These are phyloP conservation scores for Raphanus hybrid DNA, from an alignment of 441 rosid genomes.

Conservation along the genomic window DNA sequence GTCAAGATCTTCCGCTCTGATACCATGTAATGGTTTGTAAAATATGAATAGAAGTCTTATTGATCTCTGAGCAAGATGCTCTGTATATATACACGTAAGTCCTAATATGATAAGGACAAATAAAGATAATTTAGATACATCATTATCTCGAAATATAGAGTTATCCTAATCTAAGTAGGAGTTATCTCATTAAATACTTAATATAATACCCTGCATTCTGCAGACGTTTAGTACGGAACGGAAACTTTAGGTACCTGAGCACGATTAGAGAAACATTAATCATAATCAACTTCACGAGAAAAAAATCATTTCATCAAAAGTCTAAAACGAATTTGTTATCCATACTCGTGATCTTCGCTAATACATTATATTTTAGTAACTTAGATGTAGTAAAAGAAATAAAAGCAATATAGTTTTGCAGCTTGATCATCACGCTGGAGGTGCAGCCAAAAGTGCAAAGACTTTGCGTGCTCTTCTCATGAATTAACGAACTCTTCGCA, in stretches of 20 bases:
- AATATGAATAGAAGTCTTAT: no score
- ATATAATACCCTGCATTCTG: neutral
- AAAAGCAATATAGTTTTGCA: constrained; percentile 10
- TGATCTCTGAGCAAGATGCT: no score
- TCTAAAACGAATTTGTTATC: constrained; percentile 2
- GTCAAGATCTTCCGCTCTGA: no score
- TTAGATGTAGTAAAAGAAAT: neutral
- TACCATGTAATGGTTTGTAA: no score
- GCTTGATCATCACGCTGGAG: constrained; percentile 30
- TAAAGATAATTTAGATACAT: no score
- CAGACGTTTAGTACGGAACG: neutral
- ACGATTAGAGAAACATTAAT: constrained; percentile 3
- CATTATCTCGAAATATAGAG: no score
- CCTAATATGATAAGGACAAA: no score
- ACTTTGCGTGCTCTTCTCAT: constrained; percentile 40
- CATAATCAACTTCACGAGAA: neutral
- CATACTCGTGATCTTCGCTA: neutral
- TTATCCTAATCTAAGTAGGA: no score
- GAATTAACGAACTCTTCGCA: constrained; percentile 36
- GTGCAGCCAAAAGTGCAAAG: constrained; percentile 31
- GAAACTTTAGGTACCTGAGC: constrained; percentile 1
- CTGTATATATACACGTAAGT: no score
- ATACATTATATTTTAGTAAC: neutral
- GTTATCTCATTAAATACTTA: no score
- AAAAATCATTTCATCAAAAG: neutral